Percentiles rank a stretch among this genome's conserved stretches.
Evolutionary conservation across 306 rosid genomes (phyloP).

Genomic region (Fragaria vesca): DNA sequence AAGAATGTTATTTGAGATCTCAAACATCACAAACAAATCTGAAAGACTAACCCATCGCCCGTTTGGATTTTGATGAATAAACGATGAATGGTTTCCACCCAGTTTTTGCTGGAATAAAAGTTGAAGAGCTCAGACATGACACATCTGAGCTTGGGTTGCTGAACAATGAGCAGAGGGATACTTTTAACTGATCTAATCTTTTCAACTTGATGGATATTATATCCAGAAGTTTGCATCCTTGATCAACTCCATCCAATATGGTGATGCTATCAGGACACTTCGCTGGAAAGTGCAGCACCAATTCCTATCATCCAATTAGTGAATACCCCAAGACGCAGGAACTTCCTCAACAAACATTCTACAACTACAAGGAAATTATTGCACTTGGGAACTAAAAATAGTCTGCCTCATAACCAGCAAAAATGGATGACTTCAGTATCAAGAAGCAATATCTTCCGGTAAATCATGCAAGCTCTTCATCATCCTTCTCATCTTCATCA

Average conservation of each 20-base stretch:
- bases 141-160: conserved; percentile 4
- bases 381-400: not conserved
- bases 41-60: not conserved
- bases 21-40: not conserved
- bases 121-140: conserved; percentile 19
- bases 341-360: conserved; percentile 4
- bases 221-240: conserved; percentile 19
- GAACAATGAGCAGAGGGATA: not conserved
- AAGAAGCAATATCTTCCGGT: conserved; percentile 36
- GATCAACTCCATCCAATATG: conserved; percentile 8
- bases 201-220: not conserved
- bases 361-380: conserved; percentile 10
- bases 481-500: conserved; percentile 46
- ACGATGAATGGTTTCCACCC: not conserved
- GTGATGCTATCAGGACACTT: conserved; percentile 10
- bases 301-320: conserved; percentile 22
- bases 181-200: not conserved
- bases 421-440: conserved; percentile 6
- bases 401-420: conserved; percentile 7
- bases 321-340: conserved; percentile 19
- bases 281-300: conserved; percentile 18
- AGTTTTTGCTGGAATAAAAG: conserved; percentile 5
- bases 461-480: conserved; percentile 43
- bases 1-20: not conserved
- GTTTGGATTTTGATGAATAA: conserved; percentile 17